These are phyloP conservation scores for Pilatotrama ljubarskyi DNA, from an alignment of 768 basidiomycete genomes.

Conservation along the genomic window DNA sequence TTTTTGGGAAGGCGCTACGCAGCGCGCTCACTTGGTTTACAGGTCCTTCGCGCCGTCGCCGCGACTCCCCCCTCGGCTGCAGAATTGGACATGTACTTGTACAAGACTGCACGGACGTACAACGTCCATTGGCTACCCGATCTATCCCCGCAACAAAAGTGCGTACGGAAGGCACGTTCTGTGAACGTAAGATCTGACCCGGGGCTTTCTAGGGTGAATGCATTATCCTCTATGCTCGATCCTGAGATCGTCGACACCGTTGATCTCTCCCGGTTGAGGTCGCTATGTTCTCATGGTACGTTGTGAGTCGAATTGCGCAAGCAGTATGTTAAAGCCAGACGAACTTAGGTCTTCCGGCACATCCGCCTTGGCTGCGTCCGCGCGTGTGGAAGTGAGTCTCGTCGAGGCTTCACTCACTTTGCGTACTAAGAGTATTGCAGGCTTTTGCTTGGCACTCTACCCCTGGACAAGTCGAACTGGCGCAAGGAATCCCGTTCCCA, in stretches of 20 bases:
- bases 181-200: neutral
- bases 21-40: neutral
- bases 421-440: conserved; percentile 36
- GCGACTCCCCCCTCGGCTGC: conserved; percentile 55
- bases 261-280: conserved; percentile 56
- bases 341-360: conserved; percentile 63
- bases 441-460: conserved; percentile 62
- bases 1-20: neutral
- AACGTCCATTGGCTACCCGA: conserved; percentile 64
- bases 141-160: conserved; percentile 63
- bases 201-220: conserved; percentile 43
- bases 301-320: conserved; percentile 3
- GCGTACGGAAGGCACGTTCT: conserved; percentile 23
- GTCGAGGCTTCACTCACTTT: neutral
- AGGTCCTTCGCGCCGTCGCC: conserved; percentile 55
- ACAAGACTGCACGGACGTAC: conserved; percentile 52
- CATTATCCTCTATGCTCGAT: conserved; percentile 64
- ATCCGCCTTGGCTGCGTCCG: conserved; percentile 75
- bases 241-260: conserved; percentile 47
- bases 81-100: conserved; percentile 56
- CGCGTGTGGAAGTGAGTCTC: conserved; percentile 71
- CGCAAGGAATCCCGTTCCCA: conserved; percentile 55
- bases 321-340: neutral
- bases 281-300: conserved; percentile 63
- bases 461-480: conserved; percentile 60